Percentiles rank a stretch among this genome's conserved stretches.
These are phyloP conservation scores for Zygotorulaspora sp. DNA, from an alignment of 805 yeast species.

Conservation along the genomic window DNA sequence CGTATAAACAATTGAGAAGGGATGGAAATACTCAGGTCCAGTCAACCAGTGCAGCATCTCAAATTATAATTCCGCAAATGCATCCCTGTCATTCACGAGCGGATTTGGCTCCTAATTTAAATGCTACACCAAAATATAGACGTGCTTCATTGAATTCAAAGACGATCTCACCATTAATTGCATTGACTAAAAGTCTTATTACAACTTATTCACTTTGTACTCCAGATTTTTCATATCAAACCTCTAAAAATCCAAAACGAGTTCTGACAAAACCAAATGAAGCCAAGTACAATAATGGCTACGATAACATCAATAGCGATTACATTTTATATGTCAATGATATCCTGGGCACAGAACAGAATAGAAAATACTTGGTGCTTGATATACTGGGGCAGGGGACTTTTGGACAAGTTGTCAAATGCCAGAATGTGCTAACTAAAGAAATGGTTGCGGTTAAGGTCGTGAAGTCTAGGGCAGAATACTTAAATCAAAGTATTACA, in stretches of 20 bases:
- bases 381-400: constrained; percentile 95
- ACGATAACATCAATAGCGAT: constrained; percentile 83
- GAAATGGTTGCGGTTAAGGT: constrained; percentile 93
- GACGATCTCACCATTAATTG: constrained; percentile 73
- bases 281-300: constrained; percentile 74
- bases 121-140: constrained; percentile 63
- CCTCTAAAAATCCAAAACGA: constrained; percentile 82
- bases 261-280: constrained; percentile 91
- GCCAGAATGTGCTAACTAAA: constrained; percentile 66
- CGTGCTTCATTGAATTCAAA: constrained; percentile 61
- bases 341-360: constrained; percentile 65
- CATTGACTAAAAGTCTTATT: constrained; percentile 70
- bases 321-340: constrained; percentile 93
- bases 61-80: constrained; percentile 46
- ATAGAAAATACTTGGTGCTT: constrained; percentile 78
- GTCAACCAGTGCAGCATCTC: constrained; percentile 16
- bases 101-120: constrained; percentile 60
- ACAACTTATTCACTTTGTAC: constrained; percentile 83
- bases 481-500: constrained; percentile 82
- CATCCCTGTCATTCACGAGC: constrained; percentile 38
- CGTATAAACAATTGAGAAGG: constrained; percentile 32
- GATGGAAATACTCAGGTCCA: constrained; percentile 19
- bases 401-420: constrained; percentile 97
- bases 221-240: constrained; percentile 75
- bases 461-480: constrained; percentile 87